Base-by-base conservation (phyloP, 1,284 basidiomycete genomes). In the Trametes hirsuta region DNA sequence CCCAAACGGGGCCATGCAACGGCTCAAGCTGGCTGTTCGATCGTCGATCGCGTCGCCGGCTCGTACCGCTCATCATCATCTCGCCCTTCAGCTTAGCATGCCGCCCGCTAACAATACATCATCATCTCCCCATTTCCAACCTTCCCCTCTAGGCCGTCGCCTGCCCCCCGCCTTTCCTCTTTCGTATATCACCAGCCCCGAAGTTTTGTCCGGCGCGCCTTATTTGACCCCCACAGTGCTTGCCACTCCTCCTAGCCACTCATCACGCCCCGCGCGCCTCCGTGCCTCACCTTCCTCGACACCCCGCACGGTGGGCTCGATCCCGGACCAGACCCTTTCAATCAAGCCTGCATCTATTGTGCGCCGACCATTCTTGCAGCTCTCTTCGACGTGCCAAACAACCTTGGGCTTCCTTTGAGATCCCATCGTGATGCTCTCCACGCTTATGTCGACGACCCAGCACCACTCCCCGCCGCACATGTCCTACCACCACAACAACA, bases 61-160 rank as follows among this genome's bases (percentile, higher is more conserved):
- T 46, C 61, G 59, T 51, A 64, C 63, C 58, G 64, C 60, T 57
- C 57, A 59, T 49, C 63, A 58, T 59, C 50, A 58, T 53, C 55
- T 58, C 53, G 52, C 53, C 57, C 55, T 40, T 53, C 55, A 44
- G 57, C 48, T 50, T 55, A 61, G 49, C 55, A 55, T 53, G 58
- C 63, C 60, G 47, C 55, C 50, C 53, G 53, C 54, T 51, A 63
- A 65, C 64, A 65, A 65, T 63, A 65, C 64, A 65, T 63, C 61
- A 65, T 65, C 61, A 65, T 65, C 55, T 65, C 59, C 58, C 55
- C 64, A 58, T 54, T 58, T 57, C 52, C 58, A 48, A 54, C 51
- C 50, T 58, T 49, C 60, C 60, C 36, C 52, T 61, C 58, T 59
- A 37, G 56, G 63, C 36, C 55, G 41, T 49, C 61, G 62, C 55